Evolutionary conservation across 768 basidiomycete genomes (phyloP).

Genomic region (Ramaria rubella): DNA sequence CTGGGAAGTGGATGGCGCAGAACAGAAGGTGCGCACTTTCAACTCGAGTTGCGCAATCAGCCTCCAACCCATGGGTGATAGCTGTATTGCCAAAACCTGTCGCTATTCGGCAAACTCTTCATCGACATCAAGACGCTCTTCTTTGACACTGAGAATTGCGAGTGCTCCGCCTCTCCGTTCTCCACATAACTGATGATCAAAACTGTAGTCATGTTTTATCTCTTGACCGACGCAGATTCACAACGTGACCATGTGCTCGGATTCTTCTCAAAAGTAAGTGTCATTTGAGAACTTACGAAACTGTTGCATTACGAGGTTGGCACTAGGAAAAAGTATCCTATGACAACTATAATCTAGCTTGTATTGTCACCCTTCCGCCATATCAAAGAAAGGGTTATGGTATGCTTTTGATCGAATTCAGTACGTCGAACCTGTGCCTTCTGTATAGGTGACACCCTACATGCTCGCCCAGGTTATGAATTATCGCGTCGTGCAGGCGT

Average conservation of each 20-base stretch:
- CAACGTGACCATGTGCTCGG: constrained; percentile 75
- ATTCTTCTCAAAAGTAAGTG: constrained; percentile 60
- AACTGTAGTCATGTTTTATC: constrained; percentile 76
- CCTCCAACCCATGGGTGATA: constrained; percentile 27
- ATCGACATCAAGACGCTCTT: constrained; percentile 96
- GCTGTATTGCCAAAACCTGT: constrained; percentile 95
- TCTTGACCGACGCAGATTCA: constrained; percentile 79
- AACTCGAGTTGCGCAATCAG: background rate
- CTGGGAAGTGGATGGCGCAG: constrained; percentile 92
- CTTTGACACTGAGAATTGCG: constrained; percentile 85
- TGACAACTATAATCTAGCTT: constrained; percentile 95
- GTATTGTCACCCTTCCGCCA: constrained; percentile 92
- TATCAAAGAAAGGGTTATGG: constrained; percentile 88
- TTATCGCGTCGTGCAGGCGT: constrained; percentile 74
- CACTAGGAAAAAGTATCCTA: constrained; percentile 94
- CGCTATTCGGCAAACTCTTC: constrained; percentile 96
- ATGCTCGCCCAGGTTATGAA: constrained; percentile 67
- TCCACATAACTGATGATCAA: constrained; percentile 4
- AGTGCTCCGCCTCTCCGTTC: constrained; percentile 20
- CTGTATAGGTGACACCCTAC: background rate
- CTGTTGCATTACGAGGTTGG: background rate
- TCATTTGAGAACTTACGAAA: background rate
- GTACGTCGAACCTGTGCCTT: constrained; percentile 40
- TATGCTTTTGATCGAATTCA: constrained; percentile 97
- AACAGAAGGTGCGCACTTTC: constrained; percentile 57